Base-by-base conservation (phyloP, 192 early-diverging fungal genomes). In the Chytriomyces sp. region DNA sequence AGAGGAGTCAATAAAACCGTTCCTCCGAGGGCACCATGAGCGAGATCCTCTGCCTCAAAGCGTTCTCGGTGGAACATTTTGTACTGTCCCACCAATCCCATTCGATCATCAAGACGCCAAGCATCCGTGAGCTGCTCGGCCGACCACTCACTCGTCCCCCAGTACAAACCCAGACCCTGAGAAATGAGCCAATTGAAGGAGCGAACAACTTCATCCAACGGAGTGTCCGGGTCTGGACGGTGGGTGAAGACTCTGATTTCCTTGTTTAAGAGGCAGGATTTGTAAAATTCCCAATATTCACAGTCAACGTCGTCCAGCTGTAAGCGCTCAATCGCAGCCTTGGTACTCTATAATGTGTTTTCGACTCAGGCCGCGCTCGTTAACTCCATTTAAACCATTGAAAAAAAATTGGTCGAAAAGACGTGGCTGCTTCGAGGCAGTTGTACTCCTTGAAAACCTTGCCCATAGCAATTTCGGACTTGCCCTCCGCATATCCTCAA, bases 321-420 rank as follows among this genome's bases (percentile, higher is more conserved):
- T 33, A 93, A 77, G 8, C 93, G 53, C 19, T 57, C 56, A 17
- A 70, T 83, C 58, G 86, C 86, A 34, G 92, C 79, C 25, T 85
- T 91, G 1, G 91, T 91, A 80, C 93, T 94, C 92, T 65, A 93
- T 81, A 36, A 94, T 88, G 77, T 95, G 92, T 68, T 95, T 95
- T 54, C 92, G 83, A 1, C 91, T 92, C 26, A 95, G 79, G 3
- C 93, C 93, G 34, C 85, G 84, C 52, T 93, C 91, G 78, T 95
- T 95, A 32, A 86, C 88, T 0, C 90, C 65, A 3, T 70, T 56
- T 5, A 33, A 33, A 59, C 52, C 68, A n/a, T n/a, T 78, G 77
- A 81, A 74, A 75, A 79, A 28, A 84, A 75, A 75, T 94, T 94
- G 53, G 93, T 94, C 5, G 87, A 86, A 28, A 94, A 86, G 32